These are phyloP conservation scores for Sordaria brevicollis DNA, from an alignment of 495 filamentous ascomycete species.

Conservation along the genomic window DNA sequence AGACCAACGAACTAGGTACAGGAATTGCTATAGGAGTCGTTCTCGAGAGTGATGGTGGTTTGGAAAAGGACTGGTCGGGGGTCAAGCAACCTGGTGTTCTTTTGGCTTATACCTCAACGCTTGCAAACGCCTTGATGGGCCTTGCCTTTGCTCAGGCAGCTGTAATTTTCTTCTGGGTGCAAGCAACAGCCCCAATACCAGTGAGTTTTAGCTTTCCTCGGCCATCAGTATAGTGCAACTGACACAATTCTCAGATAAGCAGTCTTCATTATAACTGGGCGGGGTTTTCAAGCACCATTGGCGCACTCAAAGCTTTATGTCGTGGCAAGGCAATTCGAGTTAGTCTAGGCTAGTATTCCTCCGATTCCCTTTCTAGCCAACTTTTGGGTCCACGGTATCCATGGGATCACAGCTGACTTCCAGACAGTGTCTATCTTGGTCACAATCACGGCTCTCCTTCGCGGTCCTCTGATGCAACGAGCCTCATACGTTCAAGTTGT, in stretches of 20 bases:
- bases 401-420: no score
- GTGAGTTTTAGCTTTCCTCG: background rate
- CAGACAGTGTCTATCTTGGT: background rate
- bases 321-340: background rate
- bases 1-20: background rate
- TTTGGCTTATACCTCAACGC: background rate
- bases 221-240: no score
- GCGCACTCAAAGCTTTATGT: background rate
- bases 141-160: background rate
- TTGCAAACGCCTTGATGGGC: background rate
- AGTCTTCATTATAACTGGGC: background rate
- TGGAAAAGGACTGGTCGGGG: background rate
- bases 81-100: background rate
- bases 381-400: no score
- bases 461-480: background rate
- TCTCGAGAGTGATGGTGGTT: rapidly evolving
- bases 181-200: background rate
- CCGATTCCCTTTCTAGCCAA: background rate
- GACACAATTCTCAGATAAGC: background rate
- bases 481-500: background rate
- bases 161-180: background rate
- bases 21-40: background rate
- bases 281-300: background rate
- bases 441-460: background rate
- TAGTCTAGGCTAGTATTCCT: background rate